phyloP scores from a whole-genome alignment of 73 alveolate species.

The Tetrahymena borealis region DNA sequence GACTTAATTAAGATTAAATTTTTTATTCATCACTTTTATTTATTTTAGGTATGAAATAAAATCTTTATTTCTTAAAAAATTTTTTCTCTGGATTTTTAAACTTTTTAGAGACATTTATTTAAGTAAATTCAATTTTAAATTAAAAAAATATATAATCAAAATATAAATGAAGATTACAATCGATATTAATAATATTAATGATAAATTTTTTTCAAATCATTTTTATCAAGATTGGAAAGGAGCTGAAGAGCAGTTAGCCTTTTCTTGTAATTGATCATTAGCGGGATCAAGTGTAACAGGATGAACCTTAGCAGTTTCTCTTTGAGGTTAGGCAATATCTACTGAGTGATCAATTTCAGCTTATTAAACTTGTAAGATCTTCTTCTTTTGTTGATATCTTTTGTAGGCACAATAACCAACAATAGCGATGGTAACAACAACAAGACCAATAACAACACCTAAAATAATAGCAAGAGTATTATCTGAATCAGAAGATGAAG shows the following conservation, averaged over 20 bases:
- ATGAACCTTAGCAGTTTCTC: background rate
- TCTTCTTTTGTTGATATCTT: background rate
- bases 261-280: background rate
- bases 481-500: background rate
- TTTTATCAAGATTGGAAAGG: background rate
- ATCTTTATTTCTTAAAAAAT: too few species aligned
- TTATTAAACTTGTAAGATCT: background rate
- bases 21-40: too few species aligned
- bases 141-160: too few species aligned
- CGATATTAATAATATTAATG: too few species aligned
- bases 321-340: background rate
- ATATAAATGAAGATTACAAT: too few species aligned
- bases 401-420: background rate
- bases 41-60: too few species aligned
- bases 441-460: background rate
- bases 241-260: background rate
- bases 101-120: too few species aligned
- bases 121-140: too few species aligned
- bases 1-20: too few species aligned
- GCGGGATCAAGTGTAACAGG: background rate
- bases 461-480: background rate
- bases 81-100: too few species aligned
- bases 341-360: background rate
- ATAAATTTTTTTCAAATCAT: background rate
- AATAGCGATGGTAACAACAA: background rate